Evolutionary conservation across 1,284 basidiomycete genomes (phyloP).

Genomic region (Apiotrichum siamense): DNA sequence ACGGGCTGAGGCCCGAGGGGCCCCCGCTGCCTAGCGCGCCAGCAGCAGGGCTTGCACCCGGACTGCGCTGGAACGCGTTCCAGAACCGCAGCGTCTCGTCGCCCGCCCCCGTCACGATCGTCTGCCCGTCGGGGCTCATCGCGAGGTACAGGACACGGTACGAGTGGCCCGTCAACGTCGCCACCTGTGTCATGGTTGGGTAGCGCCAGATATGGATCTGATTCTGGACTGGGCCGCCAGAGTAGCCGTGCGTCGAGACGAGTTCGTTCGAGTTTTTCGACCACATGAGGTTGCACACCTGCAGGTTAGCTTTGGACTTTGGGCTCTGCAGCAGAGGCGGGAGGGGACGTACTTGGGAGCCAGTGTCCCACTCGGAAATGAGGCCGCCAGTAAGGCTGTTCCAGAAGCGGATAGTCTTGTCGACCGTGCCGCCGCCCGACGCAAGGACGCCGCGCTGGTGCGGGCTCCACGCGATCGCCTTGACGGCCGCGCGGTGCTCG

Average conservation of each 20-base stretch:
- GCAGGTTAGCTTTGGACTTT: slow-evolving; percentile 4
- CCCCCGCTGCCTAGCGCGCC: not conserved
- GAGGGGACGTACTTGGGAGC: slow-evolving; percentile 68
- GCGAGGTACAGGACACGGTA: slow-evolving; percentile 92
- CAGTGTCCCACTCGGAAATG: slow-evolving; percentile 81
- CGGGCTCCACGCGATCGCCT: slow-evolving; percentile 96
- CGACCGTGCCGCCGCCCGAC: slow-evolving; percentile 95
- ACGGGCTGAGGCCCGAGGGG: slow-evolving; percentile 2
- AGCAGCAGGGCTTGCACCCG: not conserved
- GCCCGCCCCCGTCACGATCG: slow-evolving; percentile 95
- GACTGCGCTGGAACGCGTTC: slow-evolving; percentile 68
- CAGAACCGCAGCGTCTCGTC: slow-evolving; percentile 96
- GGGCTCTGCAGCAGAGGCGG: no score
- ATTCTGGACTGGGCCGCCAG: slow-evolving; percentile 86
- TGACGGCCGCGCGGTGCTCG: slow-evolving; percentile 94
- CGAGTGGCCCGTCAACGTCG: slow-evolving; percentile 88
- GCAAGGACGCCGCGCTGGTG: slow-evolving; percentile 87
- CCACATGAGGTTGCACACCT: slow-evolving; percentile 98
- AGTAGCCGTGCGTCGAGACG: slow-evolving; percentile 96
- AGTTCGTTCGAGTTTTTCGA: slow-evolving; percentile 92
- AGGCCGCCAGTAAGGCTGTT: slow-evolving; percentile 82
- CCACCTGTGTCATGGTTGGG: slow-evolving; percentile 85
- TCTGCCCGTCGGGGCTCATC: slow-evolving; percentile 94
- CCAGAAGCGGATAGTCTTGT: slow-evolving; percentile 97
- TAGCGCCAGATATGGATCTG: slow-evolving; percentile 99